Evolutionary conservation across 116 monocot genomes (phyloP), one percentile per base, ranked within the genome.

Genomic region (Trichopus zeylanicus): DNA sequence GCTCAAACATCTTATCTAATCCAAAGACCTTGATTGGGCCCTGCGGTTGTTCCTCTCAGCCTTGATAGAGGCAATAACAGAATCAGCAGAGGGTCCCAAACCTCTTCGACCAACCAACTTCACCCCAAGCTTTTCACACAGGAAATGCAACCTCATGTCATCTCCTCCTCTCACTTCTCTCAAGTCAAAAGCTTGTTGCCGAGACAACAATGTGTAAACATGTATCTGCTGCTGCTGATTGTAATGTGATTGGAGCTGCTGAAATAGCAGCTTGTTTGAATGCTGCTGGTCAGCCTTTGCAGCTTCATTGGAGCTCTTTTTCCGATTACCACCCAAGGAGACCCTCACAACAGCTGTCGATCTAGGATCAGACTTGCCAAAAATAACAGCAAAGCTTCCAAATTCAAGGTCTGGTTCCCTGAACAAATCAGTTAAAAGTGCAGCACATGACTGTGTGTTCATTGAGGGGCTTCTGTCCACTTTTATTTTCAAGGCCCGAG

Each of bases 141-240:
- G 59, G 51, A 78, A 74, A 64, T 89, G 53, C 26, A 95, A 21
- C 73, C 94, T 86, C 94, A 83, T 84, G 21, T 89, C 90, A 69
- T 95, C 94, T 10, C 94, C 94, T 31, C 94, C 94, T 65, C 90
- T 86, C 20, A 95, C 94, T 74, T 95, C 94, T 57, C 94, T 78
- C 70, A 95, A 47, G 10, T 89, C 86, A 49, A 89, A 64, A 2
- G 86, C 94, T 46, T 95, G 94, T 37, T 95, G 80, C 46, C 86
- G 62, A 31, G 78, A 62, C 33, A 97, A 51, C 58, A 91, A 24
- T 31, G 87, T 75, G 33, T 91, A 97, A 8, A 97, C 77, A 79
- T 87, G 79, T 69, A 91, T 68, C 70, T 90, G 84, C 27, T 89
- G 78, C 54, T 86, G 89, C 72, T 86, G 86, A 69, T 89, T 89